Percentiles rank a stretch among this genome's conserved stretches.
These are phyloP conservation scores for Xylariaceae sp. DNA, from an alignment of 2,329 filamentous ascomycete genomes.

Conservation along the genomic window DNA sequence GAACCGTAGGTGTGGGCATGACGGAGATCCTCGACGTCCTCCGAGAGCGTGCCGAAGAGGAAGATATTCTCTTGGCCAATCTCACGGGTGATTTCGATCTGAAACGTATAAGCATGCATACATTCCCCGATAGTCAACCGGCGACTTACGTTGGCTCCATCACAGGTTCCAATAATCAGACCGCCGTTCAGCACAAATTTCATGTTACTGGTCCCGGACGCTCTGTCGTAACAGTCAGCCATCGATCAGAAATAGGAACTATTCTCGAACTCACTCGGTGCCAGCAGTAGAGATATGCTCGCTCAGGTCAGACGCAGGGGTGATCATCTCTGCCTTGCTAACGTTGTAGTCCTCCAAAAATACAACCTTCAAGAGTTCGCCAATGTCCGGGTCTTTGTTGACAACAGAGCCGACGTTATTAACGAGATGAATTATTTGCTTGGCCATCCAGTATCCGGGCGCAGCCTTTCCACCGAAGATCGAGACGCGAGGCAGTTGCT, in stretches of 20 bases:
- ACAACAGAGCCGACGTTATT: constrained; percentile 89
- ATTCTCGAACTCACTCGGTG: constrained; percentile 66
- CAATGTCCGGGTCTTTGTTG: constrained; percentile 90
- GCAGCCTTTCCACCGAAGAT: constrained; percentile 98
- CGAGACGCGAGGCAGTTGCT: constrained; percentile 82
- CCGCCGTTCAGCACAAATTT: constrained; percentile 98
- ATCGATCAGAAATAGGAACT: constrained; percentile 5
- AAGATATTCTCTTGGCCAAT: constrained; percentile 98
- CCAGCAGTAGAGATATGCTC: constrained; percentile 98
- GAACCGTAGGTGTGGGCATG: constrained; percentile 84
- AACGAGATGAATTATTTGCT: constrained; percentile 96
- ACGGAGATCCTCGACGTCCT: constrained; percentile 95
- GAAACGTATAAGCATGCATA: constrained; percentile 9
- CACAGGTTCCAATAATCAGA: constrained; percentile 95
- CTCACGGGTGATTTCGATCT: constrained; percentile 96
- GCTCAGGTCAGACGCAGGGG: constrained; percentile 91
- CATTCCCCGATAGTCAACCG: background rate
- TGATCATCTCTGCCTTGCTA: constrained; percentile 97
- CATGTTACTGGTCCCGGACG: constrained; percentile 94
- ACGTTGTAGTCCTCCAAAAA: constrained; percentile 99
- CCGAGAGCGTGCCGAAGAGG: constrained; percentile 92
- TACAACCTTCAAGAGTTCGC: constrained; percentile 93
- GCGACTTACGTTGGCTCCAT: constrained; percentile 85
- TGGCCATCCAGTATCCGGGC: constrained; percentile 99
- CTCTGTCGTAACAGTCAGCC: constrained; percentile 42